Evolutionary conservation across 2,329 filamentous ascomycete species (phyloP).

Genomic region (Fusarium guadeloupense): DNA sequence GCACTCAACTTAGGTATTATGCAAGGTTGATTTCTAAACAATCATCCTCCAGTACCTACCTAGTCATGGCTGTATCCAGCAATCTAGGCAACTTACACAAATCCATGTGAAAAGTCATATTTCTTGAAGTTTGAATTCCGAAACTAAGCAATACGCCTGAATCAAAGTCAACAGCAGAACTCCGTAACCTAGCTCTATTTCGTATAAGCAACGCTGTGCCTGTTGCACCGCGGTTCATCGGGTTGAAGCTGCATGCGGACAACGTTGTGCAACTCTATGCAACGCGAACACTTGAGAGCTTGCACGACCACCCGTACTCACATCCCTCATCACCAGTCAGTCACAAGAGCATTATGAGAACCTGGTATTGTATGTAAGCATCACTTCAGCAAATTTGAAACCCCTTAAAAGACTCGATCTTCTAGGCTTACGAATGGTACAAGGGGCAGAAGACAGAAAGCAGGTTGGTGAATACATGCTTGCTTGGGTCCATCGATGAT

Average conservation of each 20-base stretch:
- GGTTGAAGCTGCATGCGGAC: slow-evolving; percentile 9
- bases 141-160: too few relatives aligned
- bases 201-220: slow-evolving; percentile 6
- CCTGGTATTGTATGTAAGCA: slow-evolving; percentile 1
- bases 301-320: background rate
- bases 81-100: background rate
- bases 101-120: background rate
- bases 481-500: background rate
- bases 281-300: slow-evolving; percentile 3
- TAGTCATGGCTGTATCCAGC: background rate
- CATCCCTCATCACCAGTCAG: slow-evolving; percentile 5
- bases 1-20: background rate
- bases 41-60: background rate
- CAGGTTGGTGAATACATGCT: background rate
- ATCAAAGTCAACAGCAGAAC: background rate
- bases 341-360: background rate
- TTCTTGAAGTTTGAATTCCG: too few relatives aligned
- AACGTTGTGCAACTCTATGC: slow-evolving; percentile 10
- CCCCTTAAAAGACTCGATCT: slow-evolving; percentile 5
- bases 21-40: background rate
- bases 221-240: slow-evolving; percentile 11
- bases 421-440: slow-evolving; percentile 10
- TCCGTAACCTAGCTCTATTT: slow-evolving; percentile 4
- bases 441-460: background rate
- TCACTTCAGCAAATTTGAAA: background rate